A percentile compares a stretch with the other conserved stretches of the same genome.
Evolutionary conservation across 169 alveolate species (phyloP).

Genomic region (Plasmodium coatneyi): DNA sequence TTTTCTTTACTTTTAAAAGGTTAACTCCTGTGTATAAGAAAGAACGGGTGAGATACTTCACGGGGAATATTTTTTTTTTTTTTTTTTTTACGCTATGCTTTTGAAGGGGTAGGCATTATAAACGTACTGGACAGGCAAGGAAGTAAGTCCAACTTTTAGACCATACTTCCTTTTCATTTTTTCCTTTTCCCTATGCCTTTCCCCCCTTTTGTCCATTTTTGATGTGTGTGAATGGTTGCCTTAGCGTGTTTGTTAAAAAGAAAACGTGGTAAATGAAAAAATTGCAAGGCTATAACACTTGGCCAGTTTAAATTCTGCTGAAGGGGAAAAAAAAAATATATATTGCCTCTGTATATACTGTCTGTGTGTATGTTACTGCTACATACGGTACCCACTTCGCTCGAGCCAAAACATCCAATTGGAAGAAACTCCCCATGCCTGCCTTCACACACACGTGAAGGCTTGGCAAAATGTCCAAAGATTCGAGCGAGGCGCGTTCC

Average conservation of each 20-base stretch:
- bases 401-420: background rate
- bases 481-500: conserved; percentile 29
- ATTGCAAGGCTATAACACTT: background rate
- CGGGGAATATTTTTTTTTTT: conserved; percentile 17
- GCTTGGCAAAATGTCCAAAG: conserved; percentile 60
- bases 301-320: conserved; percentile 8
- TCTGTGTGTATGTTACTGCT: background rate
- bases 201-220: background rate
- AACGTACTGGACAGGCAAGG: conserved; percentile 28
- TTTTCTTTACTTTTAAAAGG: background rate
- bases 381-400: background rate
- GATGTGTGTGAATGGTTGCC: background rate
- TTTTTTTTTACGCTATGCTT: background rate
- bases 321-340: conserved; percentile 26
- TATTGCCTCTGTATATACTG: background rate
- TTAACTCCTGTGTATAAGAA: background rate
- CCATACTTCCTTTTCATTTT: conserved; percentile 24
- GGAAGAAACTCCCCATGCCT: conserved; percentile 13
- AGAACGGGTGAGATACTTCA: background rate
- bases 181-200: background rate
- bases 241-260: conserved; percentile 2
- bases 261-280: conserved; percentile 7
- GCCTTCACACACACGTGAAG: background rate
- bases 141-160: conserved; percentile 21
- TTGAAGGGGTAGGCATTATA: background rate